phyloP scores from a whole-genome alignment of 768 basidiomycete species.

The Neoboletus brunneissimus region DNA sequence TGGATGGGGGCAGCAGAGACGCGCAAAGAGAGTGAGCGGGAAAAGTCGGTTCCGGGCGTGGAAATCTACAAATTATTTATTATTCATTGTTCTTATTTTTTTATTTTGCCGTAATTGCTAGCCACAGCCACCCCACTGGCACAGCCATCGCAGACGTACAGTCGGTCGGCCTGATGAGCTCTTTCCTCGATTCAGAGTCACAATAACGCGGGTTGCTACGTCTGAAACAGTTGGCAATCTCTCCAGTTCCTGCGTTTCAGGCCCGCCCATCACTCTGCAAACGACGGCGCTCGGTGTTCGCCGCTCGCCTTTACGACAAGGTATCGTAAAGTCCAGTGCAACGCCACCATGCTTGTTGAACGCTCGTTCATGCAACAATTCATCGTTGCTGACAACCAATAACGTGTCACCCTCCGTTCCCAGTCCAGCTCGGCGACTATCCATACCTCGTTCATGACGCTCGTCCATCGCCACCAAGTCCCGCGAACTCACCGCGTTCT shows the following conservation, averaged over 20 bases:
- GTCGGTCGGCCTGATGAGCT: neutral
- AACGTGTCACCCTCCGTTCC: neutral
- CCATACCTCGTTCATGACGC: neutral
- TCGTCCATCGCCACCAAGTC: neutral
- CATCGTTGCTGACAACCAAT: neutral
- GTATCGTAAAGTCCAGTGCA: neutral
- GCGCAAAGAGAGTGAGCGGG: conserved; percentile 13
- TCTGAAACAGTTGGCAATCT: neutral
- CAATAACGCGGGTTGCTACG: neutral
- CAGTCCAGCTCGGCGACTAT: neutral
- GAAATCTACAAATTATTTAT: conserved; percentile 29
- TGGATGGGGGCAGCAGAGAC: conserved; percentile 19
- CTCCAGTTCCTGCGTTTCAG: neutral
- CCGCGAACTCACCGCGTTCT: conserved; percentile 10
- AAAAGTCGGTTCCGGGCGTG: conserved; percentile 28
- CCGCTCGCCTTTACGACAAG: neutral
- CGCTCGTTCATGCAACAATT: neutral
- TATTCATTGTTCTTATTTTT: conserved; percentile 23
- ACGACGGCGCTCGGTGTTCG: neutral
- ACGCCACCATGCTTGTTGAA: neutral
- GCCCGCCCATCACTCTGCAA: neutral
- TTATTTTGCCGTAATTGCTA: conserved; percentile 20
- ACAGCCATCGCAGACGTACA: conserved; percentile 9
- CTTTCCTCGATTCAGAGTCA: neutral
- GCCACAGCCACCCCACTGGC: too few species aligned